These are phyloP conservation scores for Fusarium sacchari DNA, from an alignment of 2,329 filamentous ascomycete species.

Conservation along the genomic window DNA sequence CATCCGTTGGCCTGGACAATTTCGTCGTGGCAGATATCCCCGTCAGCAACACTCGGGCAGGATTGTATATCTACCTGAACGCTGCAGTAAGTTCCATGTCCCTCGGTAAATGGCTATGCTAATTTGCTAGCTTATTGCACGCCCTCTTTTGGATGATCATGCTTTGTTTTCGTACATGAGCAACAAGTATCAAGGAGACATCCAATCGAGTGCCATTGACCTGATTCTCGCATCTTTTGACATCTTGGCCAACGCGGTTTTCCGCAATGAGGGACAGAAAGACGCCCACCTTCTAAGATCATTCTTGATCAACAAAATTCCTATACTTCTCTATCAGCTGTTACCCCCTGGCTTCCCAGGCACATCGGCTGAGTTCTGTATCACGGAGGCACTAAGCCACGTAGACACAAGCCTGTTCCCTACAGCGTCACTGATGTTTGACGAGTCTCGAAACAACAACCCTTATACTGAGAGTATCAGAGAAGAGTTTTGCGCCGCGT, in stretches of 20 bases:
- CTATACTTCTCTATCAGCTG: constrained; percentile 63
- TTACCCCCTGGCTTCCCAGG: constrained; percentile 76
- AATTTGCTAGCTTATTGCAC: constrained; percentile 73
- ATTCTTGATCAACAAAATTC: constrained; percentile 79
- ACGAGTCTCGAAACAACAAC: constrained; percentile 66
- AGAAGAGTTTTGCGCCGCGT: constrained; percentile 87
- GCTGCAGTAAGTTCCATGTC: constrained; percentile 68
- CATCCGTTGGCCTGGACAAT: constrained; percentile 65
- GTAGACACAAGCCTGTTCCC: constrained; percentile 82
- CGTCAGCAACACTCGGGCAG: constrained; percentile 78
- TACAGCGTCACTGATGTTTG: constrained; percentile 68
- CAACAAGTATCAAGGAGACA: constrained; percentile 84
- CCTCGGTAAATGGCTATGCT: neutral
- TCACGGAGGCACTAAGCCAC: constrained; percentile 77
- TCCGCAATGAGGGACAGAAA: constrained; percentile 66
- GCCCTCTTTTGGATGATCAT: constrained; percentile 84
- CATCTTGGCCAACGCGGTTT: constrained; percentile 85
- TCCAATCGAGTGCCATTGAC: constrained; percentile 81
- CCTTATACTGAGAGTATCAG: constrained; percentile 68
- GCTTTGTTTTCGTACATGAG: constrained; percentile 82
- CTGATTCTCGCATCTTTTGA: constrained; percentile 91
- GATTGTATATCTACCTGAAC: constrained; percentile 86
- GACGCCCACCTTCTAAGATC: constrained; percentile 81
- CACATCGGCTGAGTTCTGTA: constrained; percentile 77
- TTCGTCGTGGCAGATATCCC: constrained; percentile 72